Conservation (phyloP, 148 eudicot species). For the Camellia granthamiana region DNA sequence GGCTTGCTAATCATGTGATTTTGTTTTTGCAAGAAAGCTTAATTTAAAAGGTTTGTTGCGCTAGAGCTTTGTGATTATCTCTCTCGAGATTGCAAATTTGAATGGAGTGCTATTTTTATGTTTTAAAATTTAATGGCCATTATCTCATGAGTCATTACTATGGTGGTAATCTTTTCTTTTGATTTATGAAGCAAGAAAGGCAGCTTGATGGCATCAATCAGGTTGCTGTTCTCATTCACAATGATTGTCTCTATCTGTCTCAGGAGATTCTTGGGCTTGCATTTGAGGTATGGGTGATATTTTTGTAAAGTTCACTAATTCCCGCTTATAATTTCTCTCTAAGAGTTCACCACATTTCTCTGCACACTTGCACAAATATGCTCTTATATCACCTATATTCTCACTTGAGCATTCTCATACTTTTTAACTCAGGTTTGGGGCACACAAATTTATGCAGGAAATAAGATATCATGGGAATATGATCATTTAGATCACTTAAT, state of each 20-base stretch:
- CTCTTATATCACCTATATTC: too few relatives aligned
- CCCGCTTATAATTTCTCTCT: neutral
- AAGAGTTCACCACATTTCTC: neutral
- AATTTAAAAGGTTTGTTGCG: neutral
- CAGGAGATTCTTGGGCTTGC: slow-evolving; percentile 85
- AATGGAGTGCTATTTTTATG: neutral
- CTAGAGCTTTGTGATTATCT: slow-evolving; percentile 5
- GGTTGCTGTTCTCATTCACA: slow-evolving; percentile 90
- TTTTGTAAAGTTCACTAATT: neutral
- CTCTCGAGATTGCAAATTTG: neutral
- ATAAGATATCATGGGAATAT: neutral
- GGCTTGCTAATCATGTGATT: too few relatives aligned
- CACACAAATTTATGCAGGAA: neutral
- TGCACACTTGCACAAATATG: slow-evolving; percentile 4
- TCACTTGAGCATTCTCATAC: too few relatives aligned
- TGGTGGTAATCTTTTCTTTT: slow-evolving; percentile 25
- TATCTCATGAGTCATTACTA: neutral
- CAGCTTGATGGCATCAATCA: slow-evolving; percentile 88
- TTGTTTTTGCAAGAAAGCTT: neutral
- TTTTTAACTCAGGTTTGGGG: neutral
- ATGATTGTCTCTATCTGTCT: slow-evolving; percentile 88
- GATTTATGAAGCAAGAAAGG: slow-evolving; percentile 75
- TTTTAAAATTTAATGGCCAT: neutral
- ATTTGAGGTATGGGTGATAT: slow-evolving; percentile 62
- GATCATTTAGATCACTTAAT: neutral